Conservation (phyloP, 768 basidiomycete species). For the Amanita rubescens region DNA sequence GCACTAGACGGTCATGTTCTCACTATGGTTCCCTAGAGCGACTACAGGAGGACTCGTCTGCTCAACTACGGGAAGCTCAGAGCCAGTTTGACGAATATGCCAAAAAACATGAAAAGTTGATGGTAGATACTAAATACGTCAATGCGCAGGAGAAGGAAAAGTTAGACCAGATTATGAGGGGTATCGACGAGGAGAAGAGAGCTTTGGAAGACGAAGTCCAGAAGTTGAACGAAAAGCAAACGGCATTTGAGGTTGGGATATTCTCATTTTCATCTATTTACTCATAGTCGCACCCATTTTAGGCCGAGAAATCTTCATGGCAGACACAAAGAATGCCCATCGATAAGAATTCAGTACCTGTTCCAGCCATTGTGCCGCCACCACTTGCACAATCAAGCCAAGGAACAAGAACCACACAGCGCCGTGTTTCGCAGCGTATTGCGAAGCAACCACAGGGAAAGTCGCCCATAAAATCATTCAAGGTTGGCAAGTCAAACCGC, state of each 20-base stretch:
- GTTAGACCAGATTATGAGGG: constrained; percentile 41
- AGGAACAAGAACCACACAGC: constrained; percentile 10
- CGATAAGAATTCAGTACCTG: neutral
- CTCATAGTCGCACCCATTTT: constrained; percentile 31
- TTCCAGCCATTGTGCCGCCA: neutral
- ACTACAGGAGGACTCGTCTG: constrained; percentile 1
- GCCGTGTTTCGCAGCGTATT: constrained; percentile 15
- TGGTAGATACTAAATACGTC: neutral
- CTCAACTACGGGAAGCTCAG: constrained; percentile 3
- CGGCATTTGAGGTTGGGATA: constrained; percentile 51
- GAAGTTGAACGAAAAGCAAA: constrained; percentile 56
- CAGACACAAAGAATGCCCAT: constrained; percentile 46
- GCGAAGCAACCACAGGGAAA: constrained; percentile 20
- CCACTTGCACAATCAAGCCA: neutral
- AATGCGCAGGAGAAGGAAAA: constrained; percentile 46
- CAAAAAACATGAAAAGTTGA: constrained; percentile 1
- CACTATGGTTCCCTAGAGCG: neutral
- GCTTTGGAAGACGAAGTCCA: constrained; percentile 60
- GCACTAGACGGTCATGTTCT: neutral
- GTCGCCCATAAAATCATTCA: constrained; percentile 27
- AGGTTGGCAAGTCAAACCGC: constrained; percentile 39
- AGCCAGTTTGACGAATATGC: neutral
- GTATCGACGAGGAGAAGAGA: constrained; percentile 59
- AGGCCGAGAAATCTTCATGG: constrained; percentile 73
- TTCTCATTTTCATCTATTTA: neutral